Conservation (phyloP, 1,284 basidiomycete species). For the Tylopilus orsonianus region DNA sequence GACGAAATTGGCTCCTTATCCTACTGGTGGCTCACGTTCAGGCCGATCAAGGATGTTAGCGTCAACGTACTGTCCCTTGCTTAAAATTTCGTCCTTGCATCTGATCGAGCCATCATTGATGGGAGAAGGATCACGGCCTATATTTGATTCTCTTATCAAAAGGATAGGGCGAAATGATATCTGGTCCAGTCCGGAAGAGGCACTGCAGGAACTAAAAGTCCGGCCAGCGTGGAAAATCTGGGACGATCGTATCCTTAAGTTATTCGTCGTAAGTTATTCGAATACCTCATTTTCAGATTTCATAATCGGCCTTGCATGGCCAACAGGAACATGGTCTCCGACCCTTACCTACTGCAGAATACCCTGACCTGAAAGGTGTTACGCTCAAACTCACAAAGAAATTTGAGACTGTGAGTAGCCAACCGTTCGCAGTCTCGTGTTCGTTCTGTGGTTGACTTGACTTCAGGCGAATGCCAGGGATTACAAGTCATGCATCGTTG, state of each 20-base stretch:
- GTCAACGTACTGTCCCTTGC: neutral
- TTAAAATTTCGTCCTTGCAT: constrained; percentile 9
- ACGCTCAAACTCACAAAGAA: constrained; percentile 7
- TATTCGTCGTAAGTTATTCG: neutral
- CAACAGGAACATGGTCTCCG: constrained; percentile 11
- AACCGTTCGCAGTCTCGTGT: neutral
- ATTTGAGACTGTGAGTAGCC: neutral
- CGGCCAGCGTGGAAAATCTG: neutral
- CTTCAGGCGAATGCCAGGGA: neutral
- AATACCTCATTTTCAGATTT: neutral
- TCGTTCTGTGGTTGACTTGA: neutral
- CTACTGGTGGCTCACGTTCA: neutral
- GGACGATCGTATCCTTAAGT: constrained; percentile 7
- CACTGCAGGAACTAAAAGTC: neutral
- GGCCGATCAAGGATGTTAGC: neutral
- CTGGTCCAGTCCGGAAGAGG: constrained; percentile 3
- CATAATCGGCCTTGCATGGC: neutral
- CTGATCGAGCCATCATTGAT: constrained; percentile 1
- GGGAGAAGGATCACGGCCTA: neutral
- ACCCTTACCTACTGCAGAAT: constrained; percentile 9
- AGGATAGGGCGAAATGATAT: neutral
- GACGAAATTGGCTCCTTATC: neutral
- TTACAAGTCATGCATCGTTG: neutral
- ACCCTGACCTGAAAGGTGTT: constrained; percentile 1
- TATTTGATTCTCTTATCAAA: neutral